Evolutionary conservation across 495 filamentous ascomycete species (phyloP), one percentile per base, ranked within the genome.

Genomic region (Aspergillus campestris): DNA sequence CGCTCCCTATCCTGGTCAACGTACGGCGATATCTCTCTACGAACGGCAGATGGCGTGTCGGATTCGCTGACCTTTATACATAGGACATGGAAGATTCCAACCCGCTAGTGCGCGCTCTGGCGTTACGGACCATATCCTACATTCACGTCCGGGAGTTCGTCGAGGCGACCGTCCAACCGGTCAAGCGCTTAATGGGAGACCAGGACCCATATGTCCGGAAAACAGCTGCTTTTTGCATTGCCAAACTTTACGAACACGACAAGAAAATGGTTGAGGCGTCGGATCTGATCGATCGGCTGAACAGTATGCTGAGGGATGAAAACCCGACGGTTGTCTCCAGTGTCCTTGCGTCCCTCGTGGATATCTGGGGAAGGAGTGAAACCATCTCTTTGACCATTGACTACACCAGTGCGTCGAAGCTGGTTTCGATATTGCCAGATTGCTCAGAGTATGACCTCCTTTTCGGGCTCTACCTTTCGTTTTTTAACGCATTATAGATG

Each of bases 331-430:
- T 99, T 9, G 90, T 97, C 7, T 89, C 94, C 9, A 95, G 88
- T 56, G 91, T 94, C 7, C 67, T 99, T 55, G 92, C 94, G 1
- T 79, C 84, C 27, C 64, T 99, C 59, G 89, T 95, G 79, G 92
- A 99, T 65, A 99, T 99, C 43, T 99, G 92, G 92, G 92, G 96
- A 61, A 75, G 91, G 40, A 96, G 89, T 59, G 92, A 97, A 60
- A 85, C 83, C 45, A 99, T 99, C 65, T 97, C 95, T 52, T 79
- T 99, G 39, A 96, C 94, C 2, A 96, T 99, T 53, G 92, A 99
- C 64, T 95, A 97, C 62, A 80, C 79, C 43, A 97, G 94, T 64
- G 92, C 92, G 10, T 95, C 89, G 36, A 99, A 97, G 69, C 85
- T 99, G 70, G 89, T 97, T 10, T 89, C 94, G 47, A 97, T 99